Evolutionary conservation across 2,329 filamentous ascomycete genomes (phyloP).

Genomic region (Raffaelea ambrosiae): DNA sequence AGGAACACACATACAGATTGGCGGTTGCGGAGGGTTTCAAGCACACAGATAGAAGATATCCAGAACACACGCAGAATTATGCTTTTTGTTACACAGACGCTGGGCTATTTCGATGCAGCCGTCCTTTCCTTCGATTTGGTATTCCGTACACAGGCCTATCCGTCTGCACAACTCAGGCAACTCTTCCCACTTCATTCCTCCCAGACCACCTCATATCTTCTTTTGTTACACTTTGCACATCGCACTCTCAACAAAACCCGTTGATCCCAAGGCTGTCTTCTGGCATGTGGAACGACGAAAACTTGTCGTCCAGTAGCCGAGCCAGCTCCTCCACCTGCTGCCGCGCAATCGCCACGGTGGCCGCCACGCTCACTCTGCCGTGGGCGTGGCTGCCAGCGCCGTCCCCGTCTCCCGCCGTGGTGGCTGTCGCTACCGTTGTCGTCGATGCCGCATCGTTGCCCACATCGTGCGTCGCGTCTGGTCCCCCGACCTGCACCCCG

Average conservation of each 20-base stretch:
- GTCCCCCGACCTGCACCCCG: not conserved
- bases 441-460: constrained; percentile 8
- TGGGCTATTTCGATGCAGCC: too few relatives aligned
- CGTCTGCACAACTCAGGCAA: too few relatives aligned
- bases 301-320: constrained; percentile 50
- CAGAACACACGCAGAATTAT: too few relatives aligned
- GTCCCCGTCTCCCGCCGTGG: constrained; percentile 32
- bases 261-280: constrained; percentile 38
- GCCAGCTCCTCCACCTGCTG: constrained; percentile 52
- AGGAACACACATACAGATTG: too few relatives aligned
- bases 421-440: constrained; percentile 20
- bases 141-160: not conserved
- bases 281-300: constrained; percentile 44
- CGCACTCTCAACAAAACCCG: constrained; percentile 10
- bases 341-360: constrained; percentile 42
- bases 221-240: too few relatives aligned
- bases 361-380: constrained; percentile 28
- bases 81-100: too few relatives aligned
- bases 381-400: constrained; percentile 14
- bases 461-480: too few relatives aligned
- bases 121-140: constrained; percentile 4
- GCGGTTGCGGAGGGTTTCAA: too few relatives aligned
- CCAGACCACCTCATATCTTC: too few relatives aligned
- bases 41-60: too few relatives aligned
- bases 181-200: too few relatives aligned